Conservation (phyloP, 108 stramenopile species). For the Skeletonema grethae region DNA sequence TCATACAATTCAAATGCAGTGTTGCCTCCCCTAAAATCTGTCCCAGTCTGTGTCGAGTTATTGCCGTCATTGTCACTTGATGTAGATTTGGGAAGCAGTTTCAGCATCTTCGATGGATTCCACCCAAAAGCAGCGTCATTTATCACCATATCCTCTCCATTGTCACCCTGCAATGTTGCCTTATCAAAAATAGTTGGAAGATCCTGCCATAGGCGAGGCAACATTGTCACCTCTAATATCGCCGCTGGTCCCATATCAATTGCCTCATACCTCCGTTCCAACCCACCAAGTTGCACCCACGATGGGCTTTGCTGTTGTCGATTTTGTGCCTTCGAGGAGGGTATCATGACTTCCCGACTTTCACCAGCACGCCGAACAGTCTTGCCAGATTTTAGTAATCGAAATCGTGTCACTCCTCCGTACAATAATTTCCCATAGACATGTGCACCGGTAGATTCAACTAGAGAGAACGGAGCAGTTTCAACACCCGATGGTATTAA, state of each 20-base stretch:
- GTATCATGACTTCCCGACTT: conserved; percentile 53
- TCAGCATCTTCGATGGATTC: conserved; percentile 34
- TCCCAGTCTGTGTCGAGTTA: conserved; percentile 3
- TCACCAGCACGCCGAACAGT: conserved; percentile 40
- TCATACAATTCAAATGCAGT: conserved; percentile 34
- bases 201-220: conserved; percentile 56
- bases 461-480: conserved; percentile 50
- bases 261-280: conserved; percentile 73
- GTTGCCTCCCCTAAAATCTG: conserved; percentile 2
- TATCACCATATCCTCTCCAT: conserved; percentile 56
- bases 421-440: conserved; percentile 79
- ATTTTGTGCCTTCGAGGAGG: conserved; percentile 20
- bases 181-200: conserved; percentile 40
- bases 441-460: conserved; percentile 63
- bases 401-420: conserved; percentile 75
- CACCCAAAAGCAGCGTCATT: conserved; percentile 45
- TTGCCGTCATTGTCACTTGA: conserved; percentile 7
- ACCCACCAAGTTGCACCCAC: conserved; percentile 80
- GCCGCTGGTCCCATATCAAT: conserved; percentile 79
- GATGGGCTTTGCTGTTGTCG: conserved; percentile 41
- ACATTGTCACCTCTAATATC: conserved; percentile 62
- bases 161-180: conserved; percentile 25
- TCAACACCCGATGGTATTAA: conserved; percentile 68
- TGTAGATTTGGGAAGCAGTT: conserved; percentile 22
- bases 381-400: conserved; percentile 45